A percentile compares a stretch with the other conserved stretches of the same genome.
phyloP scores from a whole-genome alignment of 2,329 filamentous ascomycete species.

The Aspergillus transmontanensis region DNA sequence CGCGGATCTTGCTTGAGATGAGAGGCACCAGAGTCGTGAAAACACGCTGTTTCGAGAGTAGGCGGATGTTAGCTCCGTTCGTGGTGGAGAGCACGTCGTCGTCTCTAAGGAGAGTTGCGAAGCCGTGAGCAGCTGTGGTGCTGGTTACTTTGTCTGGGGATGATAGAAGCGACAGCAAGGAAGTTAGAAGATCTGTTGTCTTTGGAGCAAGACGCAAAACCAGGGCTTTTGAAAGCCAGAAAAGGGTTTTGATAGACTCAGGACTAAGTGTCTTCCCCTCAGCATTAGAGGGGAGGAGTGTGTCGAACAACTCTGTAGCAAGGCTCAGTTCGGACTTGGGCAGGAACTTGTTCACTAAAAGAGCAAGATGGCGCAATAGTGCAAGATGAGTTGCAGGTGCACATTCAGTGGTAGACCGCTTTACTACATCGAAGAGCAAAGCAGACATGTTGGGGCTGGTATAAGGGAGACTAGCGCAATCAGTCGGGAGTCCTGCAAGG shows the following conservation, averaged over 20 bases:
- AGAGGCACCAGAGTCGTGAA: constrained; percentile 62
- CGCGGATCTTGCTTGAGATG: constrained; percentile 56
- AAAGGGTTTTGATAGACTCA: constrained; percentile 56
- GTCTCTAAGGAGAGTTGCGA: constrained; percentile 60
- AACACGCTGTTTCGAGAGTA: constrained; percentile 65
- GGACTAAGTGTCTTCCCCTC: constrained; percentile 31
- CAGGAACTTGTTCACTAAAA: constrained; percentile 46
- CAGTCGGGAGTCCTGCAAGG: constrained; percentile 54
- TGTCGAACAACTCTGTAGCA: constrained; percentile 35
- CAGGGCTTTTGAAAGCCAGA: constrained; percentile 64
- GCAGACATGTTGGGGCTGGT: constrained; percentile 33
- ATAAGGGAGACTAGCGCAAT: constrained; percentile 34
- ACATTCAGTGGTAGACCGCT: constrained; percentile 33
- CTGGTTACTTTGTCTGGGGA: constrained; percentile 52
- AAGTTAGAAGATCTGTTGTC: constrained; percentile 54
- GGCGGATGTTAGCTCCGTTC: constrained; percentile 64
- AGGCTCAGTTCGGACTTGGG: constrained; percentile 35
- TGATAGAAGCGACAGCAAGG: constrained; percentile 50
- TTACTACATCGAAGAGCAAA: constrained; percentile 40
- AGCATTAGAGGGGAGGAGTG: constrained; percentile 28
- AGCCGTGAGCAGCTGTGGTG: constrained; percentile 57
- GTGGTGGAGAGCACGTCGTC: constrained; percentile 63
- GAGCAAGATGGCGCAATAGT: constrained; percentile 45
- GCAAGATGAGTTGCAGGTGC: constrained; percentile 43
- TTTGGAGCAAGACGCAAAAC: constrained; percentile 55